These are phyloP conservation scores for Pseudopyricularia javanii DNA, from an alignment of 2,329 filamentous ascomycete species.

Conservation along the genomic window DNA sequence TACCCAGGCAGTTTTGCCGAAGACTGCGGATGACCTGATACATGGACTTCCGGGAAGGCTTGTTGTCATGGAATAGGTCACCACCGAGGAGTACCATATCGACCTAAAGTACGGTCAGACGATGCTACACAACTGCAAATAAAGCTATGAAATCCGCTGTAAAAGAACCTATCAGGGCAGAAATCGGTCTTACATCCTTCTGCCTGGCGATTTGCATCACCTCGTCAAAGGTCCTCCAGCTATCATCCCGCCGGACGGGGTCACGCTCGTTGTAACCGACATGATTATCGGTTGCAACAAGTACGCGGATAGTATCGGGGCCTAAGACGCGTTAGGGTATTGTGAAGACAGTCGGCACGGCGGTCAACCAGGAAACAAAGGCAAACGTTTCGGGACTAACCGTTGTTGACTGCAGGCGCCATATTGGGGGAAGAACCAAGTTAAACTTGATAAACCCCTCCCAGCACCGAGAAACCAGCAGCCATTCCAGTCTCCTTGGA, in stretches of 20 bases:
- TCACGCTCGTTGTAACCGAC: constrained; percentile 94
- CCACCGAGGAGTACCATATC: constrained; percentile 95
- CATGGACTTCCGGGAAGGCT: constrained; percentile 88
- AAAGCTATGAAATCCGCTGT: background rate
- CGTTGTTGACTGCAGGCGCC: background rate
- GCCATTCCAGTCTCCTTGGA: too few relatives aligned
- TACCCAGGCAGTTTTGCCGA: constrained; percentile 84
- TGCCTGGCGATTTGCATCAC: constrained; percentile 79
- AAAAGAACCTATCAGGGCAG: too few relatives aligned
- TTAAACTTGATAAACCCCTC: background rate
- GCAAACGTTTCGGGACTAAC: background rate
- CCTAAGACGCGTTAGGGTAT: constrained; percentile 16
- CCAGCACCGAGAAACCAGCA: background rate
- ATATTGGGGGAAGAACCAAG: background rate
- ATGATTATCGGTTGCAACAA: constrained; percentile 94
- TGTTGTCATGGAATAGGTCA: constrained; percentile 96
- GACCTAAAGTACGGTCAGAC: constrained; percentile 34
- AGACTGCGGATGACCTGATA: constrained; percentile 95
- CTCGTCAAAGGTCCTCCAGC: constrained; percentile 93
- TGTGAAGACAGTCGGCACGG: background rate
- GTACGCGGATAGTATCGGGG: constrained; percentile 82
- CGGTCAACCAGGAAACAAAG: background rate
- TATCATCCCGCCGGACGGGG: constrained; percentile 88
- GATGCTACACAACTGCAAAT: background rate
- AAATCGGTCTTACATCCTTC: constrained; percentile 58